A percentile compares a stretch with the other conserved stretches of the same genome.
Evolutionary conservation across 805 yeast species (phyloP).

Genomic region (Starmerella geochares): DNA sequence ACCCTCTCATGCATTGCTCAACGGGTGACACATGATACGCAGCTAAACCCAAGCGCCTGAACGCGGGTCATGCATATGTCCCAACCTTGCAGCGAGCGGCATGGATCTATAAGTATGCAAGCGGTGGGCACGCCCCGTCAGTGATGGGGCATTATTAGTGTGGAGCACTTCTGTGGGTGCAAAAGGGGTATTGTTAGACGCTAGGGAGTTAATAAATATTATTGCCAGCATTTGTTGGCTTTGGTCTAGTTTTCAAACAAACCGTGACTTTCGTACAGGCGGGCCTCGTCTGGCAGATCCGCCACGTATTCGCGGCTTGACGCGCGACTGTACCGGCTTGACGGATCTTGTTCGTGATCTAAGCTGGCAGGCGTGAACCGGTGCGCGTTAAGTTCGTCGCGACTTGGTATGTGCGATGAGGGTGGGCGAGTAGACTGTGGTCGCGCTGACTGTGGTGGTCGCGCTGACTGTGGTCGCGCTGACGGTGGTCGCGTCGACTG

Average conservation of each 20-base stretch:
- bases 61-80: background rate
- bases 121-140: background rate
- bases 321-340: conserved; percentile 15
- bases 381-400: background rate
- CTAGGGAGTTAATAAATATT: conserved; percentile 1
- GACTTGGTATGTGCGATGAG: background rate
- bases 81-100: background rate
- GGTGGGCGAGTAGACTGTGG: background rate
- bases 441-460: background rate
- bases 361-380: background rate
- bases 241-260: background rate
- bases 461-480: background rate
- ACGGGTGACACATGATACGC: background rate
- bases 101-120: background rate
- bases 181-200: background rate
- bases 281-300: conserved; percentile 25
- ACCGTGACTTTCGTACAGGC: conserved; percentile 13
- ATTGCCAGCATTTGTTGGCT: background rate
- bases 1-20: conserved; percentile 4
- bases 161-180: too few species aligned
- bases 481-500: too few species aligned
- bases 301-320: conserved; percentile 22
- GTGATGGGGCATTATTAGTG: background rate
- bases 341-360: background rate
- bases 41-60: background rate